Conservation (phyloP, 768 basidiomycete species). For the Pisolithus orientalis region DNA sequence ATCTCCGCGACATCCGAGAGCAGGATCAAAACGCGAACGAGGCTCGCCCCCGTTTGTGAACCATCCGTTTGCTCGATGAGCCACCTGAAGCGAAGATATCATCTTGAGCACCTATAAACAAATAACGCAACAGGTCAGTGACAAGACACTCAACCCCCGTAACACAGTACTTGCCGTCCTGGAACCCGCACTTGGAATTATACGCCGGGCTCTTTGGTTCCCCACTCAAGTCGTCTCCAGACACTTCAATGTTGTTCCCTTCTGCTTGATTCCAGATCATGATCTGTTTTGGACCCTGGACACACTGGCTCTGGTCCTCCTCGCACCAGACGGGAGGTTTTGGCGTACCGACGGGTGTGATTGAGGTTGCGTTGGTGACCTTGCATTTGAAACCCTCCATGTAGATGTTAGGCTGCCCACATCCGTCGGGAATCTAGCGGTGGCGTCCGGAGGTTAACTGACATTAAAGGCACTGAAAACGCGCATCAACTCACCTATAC, state of each 20-base stretch:
- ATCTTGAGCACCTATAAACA: too few species aligned
- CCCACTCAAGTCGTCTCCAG: conserved; percentile 34
- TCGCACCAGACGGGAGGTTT: conserved; percentile 51
- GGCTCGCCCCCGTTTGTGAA: not conserved
- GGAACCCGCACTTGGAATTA: conserved; percentile 43
- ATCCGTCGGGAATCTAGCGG: conserved; percentile 25
- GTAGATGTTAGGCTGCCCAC: conserved; percentile 52
- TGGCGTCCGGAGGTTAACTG: not conserved
- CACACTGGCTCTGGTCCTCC: conserved; percentile 35
- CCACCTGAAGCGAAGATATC: too few species aligned
- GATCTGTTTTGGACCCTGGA: conserved; percentile 50
- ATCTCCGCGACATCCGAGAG: not conserved
- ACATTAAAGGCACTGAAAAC: not conserved
- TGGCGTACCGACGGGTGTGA: conserved; percentile 32
- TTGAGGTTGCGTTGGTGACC: conserved; percentile 38
- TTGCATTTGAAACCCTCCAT: conserved; percentile 40
- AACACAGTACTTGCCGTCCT: conserved; percentile 31
- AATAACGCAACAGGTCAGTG: too few species aligned
- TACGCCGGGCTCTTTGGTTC: conserved; percentile 40
- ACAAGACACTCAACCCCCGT: too few species aligned
- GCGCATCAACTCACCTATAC: conserved; percentile 37
- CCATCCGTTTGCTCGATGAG: not conserved
- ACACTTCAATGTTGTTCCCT: conserved; percentile 43
- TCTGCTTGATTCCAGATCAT: conserved; percentile 46
- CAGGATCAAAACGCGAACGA: not conserved